Conservation (phyloP, 495 filamentous ascomycete species). For the Penicillium pulvis region DNA sequence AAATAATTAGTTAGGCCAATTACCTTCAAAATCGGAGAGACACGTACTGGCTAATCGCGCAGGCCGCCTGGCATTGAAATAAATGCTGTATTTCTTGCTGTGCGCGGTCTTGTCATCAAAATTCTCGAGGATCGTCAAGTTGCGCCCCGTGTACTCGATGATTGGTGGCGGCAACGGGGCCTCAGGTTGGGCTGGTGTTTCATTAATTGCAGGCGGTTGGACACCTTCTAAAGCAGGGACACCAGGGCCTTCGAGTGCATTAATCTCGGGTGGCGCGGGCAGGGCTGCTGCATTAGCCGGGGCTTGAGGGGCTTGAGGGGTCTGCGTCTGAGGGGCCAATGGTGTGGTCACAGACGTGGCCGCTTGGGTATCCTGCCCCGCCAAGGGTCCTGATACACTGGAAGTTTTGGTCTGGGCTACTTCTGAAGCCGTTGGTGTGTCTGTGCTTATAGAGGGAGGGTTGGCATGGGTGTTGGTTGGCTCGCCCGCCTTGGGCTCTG, state of each 20-base stretch:
- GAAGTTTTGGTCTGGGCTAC: constrained; percentile 9
- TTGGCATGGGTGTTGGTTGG: not conserved
- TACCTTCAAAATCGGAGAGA: constrained; percentile 1
- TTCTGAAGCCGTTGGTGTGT: constrained; percentile 14
- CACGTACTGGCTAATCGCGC: constrained; percentile 51
- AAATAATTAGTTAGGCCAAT: constrained; percentile 1
- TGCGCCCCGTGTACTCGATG: constrained; percentile 53
- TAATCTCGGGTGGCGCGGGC: constrained; percentile 22
- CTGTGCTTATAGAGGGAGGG: constrained; percentile 3
- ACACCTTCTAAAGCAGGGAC: not conserved
- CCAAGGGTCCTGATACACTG: not conserved
- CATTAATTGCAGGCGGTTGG: constrained; percentile 18
- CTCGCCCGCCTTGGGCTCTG: not conserved
- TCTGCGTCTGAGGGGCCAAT: constrained; percentile 15
- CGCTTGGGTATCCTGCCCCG: constrained; percentile 10
- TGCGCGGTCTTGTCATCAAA: constrained; percentile 56
- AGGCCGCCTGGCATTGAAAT: constrained; percentile 55
- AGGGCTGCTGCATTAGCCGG: constrained; percentile 16
- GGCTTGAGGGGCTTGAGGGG: constrained; percentile 16
- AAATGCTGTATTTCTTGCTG: constrained; percentile 51
- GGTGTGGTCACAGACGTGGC: constrained; percentile 9
- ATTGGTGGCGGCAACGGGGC: constrained; percentile 38
- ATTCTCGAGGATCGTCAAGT: constrained; percentile 55
- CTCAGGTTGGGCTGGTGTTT: constrained; percentile 16
- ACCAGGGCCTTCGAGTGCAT: constrained; percentile 15